A percentile compares a stretch with the other conserved stretches of the same genome.
Conservation (phyloP, 208 protist genomes). For the Acanthamoeba triangularis region DNA sequence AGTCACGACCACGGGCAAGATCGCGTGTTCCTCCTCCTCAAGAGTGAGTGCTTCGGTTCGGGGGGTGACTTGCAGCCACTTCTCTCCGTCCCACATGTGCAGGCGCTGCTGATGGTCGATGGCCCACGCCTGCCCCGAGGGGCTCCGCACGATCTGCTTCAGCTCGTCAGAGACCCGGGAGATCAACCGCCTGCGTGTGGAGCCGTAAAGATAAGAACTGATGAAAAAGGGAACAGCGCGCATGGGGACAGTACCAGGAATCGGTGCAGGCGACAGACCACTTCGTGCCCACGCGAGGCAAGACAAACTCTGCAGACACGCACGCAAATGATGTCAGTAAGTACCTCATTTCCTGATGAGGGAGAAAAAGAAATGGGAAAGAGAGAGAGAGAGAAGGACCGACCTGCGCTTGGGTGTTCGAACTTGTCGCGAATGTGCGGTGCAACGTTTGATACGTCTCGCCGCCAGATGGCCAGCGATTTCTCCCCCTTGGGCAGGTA, state of each 20-base stretch:
- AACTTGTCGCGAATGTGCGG: neutral
- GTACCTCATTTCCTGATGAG: neutral
- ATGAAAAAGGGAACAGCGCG: neutral
- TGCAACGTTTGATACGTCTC: neutral
- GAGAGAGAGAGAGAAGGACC: neutral
- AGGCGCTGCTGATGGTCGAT: neutral
- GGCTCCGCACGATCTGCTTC: neutral
- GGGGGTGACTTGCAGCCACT: neutral
- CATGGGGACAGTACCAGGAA: neutral
- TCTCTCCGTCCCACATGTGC: neutral
- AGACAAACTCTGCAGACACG: neutral
- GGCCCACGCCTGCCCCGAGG: neutral
- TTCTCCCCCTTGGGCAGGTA: neutral
- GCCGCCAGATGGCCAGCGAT: neutral
- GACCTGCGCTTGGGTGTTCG: neutral
- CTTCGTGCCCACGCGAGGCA: neutral
- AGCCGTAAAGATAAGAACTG: neutral
- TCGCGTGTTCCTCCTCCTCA: neutral
- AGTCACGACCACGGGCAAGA: neutral
- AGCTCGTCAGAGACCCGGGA: neutral
- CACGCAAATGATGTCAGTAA: neutral
- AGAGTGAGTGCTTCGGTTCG: neutral
- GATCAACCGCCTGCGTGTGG: neutral
- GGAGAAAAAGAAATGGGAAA: no score
- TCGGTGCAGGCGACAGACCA: neutral